phyloP scores from a whole-genome alignment of 345 rosid species.

The Anastatica hierochuntica region DNA sequence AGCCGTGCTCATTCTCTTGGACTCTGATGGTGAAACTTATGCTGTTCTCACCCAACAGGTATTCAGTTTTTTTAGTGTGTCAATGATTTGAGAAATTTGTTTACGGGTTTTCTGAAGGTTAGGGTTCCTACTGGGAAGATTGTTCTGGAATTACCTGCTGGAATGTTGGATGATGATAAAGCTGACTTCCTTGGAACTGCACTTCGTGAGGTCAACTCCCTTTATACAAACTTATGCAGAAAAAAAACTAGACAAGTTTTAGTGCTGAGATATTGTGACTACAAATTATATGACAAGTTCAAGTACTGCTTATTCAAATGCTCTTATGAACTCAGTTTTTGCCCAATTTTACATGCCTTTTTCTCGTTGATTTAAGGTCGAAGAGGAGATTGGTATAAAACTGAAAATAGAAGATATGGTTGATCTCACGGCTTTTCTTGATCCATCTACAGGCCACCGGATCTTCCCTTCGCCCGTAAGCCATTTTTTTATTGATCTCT shows the following conservation, averaged over 20 bases:
- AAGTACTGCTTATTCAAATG: too few relatives aligned
- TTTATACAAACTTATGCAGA: background rate
- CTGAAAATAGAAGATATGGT: constrained; percentile 63
- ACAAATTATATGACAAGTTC: background rate
- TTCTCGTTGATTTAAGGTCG: constrained; percentile 43
- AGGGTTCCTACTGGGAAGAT: constrained; percentile 77
- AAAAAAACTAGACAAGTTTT: background rate
- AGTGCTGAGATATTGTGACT: background rate
- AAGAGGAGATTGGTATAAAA: constrained; percentile 79
- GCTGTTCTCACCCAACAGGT: constrained; percentile 97
- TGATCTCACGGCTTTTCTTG: constrained; percentile 79
- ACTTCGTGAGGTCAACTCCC: constrained; percentile 75
- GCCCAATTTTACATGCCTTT: background rate
- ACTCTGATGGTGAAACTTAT: constrained; percentile 52
- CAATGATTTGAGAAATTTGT: too few relatives aligned
- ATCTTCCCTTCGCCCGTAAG: constrained; percentile 73
- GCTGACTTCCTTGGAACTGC: constrained; percentile 90
- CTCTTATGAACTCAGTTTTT: background rate
- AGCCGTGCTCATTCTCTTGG: constrained; percentile 72
- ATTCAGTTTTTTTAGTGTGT: too few relatives aligned
- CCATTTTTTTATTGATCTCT: background rate
- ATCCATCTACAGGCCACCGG: constrained; percentile 56
- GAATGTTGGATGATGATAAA: constrained; percentile 82
- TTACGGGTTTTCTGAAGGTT: too few relatives aligned
- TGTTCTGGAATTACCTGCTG: constrained; percentile 89